Conservation (phyloP, 768 basidiomycete genomes). For the Gymnopilus dilepis region DNA sequence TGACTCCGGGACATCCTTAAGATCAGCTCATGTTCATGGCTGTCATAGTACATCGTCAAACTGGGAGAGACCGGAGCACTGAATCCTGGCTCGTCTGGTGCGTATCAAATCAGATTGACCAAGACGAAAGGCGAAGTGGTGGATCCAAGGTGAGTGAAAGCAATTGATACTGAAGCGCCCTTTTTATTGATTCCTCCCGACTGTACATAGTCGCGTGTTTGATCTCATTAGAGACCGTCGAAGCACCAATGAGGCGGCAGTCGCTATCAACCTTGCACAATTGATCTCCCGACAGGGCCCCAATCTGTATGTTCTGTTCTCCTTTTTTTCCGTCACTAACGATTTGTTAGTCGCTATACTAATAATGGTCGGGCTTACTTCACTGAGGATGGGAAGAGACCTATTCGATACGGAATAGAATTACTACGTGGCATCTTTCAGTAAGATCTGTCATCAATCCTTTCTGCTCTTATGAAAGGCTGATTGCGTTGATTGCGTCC, state of each 20-base stretch:
- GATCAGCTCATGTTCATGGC: too few relatives aligned
- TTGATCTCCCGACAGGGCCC: slow-evolving; percentile 52
- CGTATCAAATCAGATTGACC: slow-evolving; percentile 36
- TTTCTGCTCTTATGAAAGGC: neutral
- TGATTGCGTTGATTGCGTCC: neutral
- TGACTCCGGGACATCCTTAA: too few relatives aligned
- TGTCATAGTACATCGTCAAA: slow-evolving; percentile 14
- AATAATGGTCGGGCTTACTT: slow-evolving; percentile 56
- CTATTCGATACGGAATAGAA: slow-evolving; percentile 38
- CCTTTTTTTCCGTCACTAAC: neutral
- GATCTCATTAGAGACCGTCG: slow-evolving; percentile 24
- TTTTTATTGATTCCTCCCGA: neutral
- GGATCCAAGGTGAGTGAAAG: slow-evolving; percentile 42
- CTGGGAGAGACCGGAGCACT: neutral
- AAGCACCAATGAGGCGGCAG: slow-evolving; percentile 30
- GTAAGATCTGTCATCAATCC: slow-evolving; percentile 32
- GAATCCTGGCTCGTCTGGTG: slow-evolving; percentile 28
- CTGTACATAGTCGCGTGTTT: slow-evolving; percentile 32
- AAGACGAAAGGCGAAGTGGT: slow-evolving; percentile 43
- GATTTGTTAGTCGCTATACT: slow-evolving; percentile 41
- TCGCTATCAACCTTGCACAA: slow-evolving; percentile 53
- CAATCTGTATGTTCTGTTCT: slow-evolving; percentile 42
- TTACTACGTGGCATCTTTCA: slow-evolving; percentile 56
- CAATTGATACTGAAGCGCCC: neutral
- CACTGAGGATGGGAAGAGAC: slow-evolving; percentile 4